A percentile compares a stretch with the other conserved stretches of the same genome.
Conservation (phyloP, 2,329 filamentous ascomycete genomes). For the Ascosphaera acerosa region DNA sequence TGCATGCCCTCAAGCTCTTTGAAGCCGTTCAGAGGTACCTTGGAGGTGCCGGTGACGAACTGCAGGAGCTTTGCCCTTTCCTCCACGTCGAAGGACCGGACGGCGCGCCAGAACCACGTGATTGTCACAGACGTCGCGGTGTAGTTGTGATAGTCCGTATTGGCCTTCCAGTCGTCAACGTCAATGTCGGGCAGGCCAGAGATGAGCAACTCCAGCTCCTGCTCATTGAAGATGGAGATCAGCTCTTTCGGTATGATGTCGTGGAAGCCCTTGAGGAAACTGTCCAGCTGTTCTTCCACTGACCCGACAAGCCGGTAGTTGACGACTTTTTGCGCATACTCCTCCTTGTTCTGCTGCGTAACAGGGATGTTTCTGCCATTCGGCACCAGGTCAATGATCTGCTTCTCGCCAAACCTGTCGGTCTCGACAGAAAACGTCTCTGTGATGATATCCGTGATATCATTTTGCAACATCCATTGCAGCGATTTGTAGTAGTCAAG, state of each 20-base stretch:
- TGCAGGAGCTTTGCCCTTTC: slow-evolving; percentile 91
- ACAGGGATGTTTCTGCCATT: slow-evolving; percentile 81
- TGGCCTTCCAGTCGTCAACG: slow-evolving; percentile 96
- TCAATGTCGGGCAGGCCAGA: slow-evolving; percentile 94
- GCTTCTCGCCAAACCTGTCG: slow-evolving; percentile 76
- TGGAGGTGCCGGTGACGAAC: slow-evolving; percentile 94
- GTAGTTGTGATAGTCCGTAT: slow-evolving; percentile 98
- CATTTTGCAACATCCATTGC: slow-evolving; percentile 94
- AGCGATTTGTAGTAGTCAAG: slow-evolving; percentile 98
- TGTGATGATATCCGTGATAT: slow-evolving; percentile 92
- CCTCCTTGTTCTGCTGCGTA: slow-evolving; percentile 94
- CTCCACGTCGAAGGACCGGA: slow-evolving; percentile 95
- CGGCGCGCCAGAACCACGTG: slow-evolving; percentile 98
- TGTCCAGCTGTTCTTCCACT: slow-evolving; percentile 79
- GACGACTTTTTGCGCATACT: slow-evolving; percentile 83
- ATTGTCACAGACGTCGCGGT: slow-evolving; percentile 83
- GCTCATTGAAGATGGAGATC: slow-evolving; percentile 94
- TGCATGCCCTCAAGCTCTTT: slow-evolving; percentile 99
- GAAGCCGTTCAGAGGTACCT: slow-evolving; percentile 95
- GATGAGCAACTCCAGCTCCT: slow-evolving; percentile 87
- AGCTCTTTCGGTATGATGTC: slow-evolving; percentile 90
- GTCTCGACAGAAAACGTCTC: slow-evolving; percentile 90
- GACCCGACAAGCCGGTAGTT: slow-evolving; percentile 82
- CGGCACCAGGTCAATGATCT: slow-evolving; percentile 62
- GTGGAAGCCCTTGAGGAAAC: slow-evolving; percentile 88